Evolutionary conservation across 345 rosid genomes (phyloP).

Genomic region (Rhodomyrtus tomentosa): DNA sequence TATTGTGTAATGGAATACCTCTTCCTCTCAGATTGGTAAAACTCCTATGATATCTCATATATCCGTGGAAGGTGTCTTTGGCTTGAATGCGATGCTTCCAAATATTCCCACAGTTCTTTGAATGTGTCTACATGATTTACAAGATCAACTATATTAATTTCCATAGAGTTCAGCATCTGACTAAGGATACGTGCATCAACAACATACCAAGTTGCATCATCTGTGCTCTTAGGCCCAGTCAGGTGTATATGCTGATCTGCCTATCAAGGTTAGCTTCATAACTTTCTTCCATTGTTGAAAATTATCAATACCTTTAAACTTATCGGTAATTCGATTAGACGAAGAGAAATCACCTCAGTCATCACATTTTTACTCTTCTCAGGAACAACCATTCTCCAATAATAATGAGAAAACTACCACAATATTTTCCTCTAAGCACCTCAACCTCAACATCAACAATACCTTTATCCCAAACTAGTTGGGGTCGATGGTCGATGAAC

Average conservation of each 20-base stretch:
- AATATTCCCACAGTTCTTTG: no score
- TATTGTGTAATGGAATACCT: no score
- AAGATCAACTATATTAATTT: neutral
- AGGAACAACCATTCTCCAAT: neutral
- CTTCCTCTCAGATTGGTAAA: no score
- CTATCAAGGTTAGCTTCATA: neutral
- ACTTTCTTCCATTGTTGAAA: neutral
- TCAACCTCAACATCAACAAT: neutral
- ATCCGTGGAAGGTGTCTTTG: no score
- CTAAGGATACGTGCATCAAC: neutral
- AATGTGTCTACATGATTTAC: no score
- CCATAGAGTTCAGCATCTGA: neutral
- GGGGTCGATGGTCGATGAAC: no score
- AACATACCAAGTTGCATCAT: no score
- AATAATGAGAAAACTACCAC: neutral
- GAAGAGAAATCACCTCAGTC: neutral
- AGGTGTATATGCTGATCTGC: neutral
- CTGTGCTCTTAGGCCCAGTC: neutral
- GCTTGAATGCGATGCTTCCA: no score
- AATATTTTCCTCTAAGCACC: neutral
- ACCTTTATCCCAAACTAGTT: no score
- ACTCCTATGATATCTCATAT: neutral
- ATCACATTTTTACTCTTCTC: neutral
- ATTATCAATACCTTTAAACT: neutral
- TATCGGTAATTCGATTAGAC: neutral